Evolutionary conservation across 257 asterid species (phyloP).

Genomic region (Nemophila menziesii): DNA sequence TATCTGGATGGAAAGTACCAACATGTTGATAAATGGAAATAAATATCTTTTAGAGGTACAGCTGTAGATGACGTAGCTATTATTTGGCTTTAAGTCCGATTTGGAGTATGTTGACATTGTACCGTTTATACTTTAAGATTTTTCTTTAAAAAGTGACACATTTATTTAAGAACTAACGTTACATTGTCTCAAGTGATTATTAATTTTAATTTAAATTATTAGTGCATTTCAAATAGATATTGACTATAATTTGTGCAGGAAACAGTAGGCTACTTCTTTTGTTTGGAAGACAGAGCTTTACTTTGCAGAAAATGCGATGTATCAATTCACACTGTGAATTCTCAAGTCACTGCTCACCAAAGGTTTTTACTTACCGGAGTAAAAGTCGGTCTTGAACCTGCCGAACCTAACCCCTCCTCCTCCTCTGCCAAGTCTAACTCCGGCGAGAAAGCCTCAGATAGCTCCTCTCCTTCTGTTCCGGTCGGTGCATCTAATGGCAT

Average conservation of each 20-base stretch:
- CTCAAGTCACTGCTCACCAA: slow-evolving; percentile 61
- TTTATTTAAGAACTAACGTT: too few relatives aligned
- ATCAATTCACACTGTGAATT: slow-evolving; percentile 52
- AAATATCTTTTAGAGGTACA: not conserved
- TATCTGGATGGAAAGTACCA: not conserved
- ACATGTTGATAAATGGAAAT: not conserved
- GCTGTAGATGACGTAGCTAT: not conserved
- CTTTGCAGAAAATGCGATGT: slow-evolving; percentile 87
- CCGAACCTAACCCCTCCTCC: slow-evolving; percentile 35
- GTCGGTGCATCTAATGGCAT: slow-evolving; percentile 15
- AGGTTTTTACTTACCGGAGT: slow-evolving; percentile 89
- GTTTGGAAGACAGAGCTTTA: slow-evolving; percentile 89
- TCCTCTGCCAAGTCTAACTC: slow-evolving; percentile 30
- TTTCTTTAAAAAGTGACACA: not conserved
- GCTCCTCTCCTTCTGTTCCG: slow-evolving; percentile 17
- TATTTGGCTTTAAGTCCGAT: not conserved
- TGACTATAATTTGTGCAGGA: slow-evolving; percentile 37
- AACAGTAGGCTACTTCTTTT: slow-evolving; percentile 77
- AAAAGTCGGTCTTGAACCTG: slow-evolving; percentile 64
- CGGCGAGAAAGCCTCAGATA: slow-evolving; percentile 24
- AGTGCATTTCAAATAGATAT: not conserved
- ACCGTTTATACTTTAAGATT: not conserved
- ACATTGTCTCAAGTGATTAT: not conserved
- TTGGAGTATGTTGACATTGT: not conserved
- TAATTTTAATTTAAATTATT: too few relatives aligned